Base-by-base conservation (phyloP, 1,139 yeast genomes). In the Debaryomyces subglobosus region DNA sequence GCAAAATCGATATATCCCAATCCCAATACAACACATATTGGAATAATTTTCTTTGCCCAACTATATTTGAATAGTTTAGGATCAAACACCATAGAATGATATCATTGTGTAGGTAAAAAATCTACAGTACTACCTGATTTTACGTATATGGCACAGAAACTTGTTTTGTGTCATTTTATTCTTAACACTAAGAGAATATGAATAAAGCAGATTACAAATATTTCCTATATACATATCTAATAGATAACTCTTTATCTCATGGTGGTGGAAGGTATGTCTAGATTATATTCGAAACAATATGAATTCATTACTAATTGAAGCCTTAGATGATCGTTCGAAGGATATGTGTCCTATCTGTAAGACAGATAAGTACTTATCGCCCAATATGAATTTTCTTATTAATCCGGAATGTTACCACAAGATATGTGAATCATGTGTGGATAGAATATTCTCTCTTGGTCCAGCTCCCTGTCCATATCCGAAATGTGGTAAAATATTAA, bases 291-390 rank as follows among this genome's bases (percentile, higher is more conserved):
- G 10, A 12, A 18, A 15, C 16, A 25, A 12, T 2, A n/a, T 21
- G 34, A 5, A 9, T 16, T 4, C 32, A 29, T 24, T 45, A 45
- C 51, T 48, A 46, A 47, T 46, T 25, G 15, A 16, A 16, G 5
- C 21, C 23, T 32, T 21, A 60, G 79, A 72, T 54, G 78, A 71
- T 32, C 58, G 74, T 37, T 52, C 80, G 6, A 73, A 74, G 67
- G 99, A 94, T 70, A 86, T 92, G 85, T 94, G 99, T 76, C 99
- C 99, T 36, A 91, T 95, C 62, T 94, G 99, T 76, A 90, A 94
- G 69, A 91, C 98, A 40, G 97, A 95, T 65, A 77, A 94, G 66
- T 94, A 94, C 67, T 76, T 94, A 53, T 90, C 96, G 41, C 98
- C 99, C 34, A 92, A 92, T 60, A 89, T 94, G 88, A 84, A 80